Conservation (phyloP, 805 yeast genomes). For the Monosporozyma aerobia region DNA sequence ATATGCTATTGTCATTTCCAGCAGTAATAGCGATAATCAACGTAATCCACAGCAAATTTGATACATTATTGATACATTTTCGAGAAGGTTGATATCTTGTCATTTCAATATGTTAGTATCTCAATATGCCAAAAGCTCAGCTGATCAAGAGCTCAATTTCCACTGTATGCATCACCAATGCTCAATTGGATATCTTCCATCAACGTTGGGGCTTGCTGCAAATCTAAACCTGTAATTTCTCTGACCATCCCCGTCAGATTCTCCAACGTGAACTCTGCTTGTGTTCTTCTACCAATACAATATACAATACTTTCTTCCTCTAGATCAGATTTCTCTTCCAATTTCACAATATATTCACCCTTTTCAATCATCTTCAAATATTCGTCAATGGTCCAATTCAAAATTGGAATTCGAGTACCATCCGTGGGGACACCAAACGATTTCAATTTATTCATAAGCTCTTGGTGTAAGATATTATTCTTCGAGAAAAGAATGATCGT, state of each 20-base stretch:
- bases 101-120: too few species aligned
- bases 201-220: conserved; percentile 11
- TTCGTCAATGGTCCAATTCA: conserved; percentile 17
- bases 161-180: conserved; percentile 21
- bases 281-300: conserved; percentile 24
- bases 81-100: too few species aligned
- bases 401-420: conserved; percentile 20
- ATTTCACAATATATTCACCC: conserved; percentile 17
- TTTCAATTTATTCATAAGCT: conserved; percentile 12
- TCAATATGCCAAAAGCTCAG: too few species aligned
- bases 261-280: conserved; percentile 18
- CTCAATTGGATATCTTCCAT: conserved; percentile 15
- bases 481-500: conserved; percentile 21
- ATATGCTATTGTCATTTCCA: too few species aligned
- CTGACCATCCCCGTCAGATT: conserved; percentile 15
- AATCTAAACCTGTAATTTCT: conserved; percentile 13
- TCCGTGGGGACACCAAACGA: conserved; percentile 24
- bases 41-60: too few species aligned
- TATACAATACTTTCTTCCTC: conserved; percentile 16
- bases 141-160: too few species aligned
- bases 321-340: conserved; percentile 19
- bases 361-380: conserved; percentile 15
- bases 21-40: too few species aligned
- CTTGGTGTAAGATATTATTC: conserved; percentile 22
- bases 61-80: too few species aligned